Percentiles rank a stretch among this genome's conserved stretches.
Conservation (phyloP, 768 basidiomycete genomes). For the Mycena maculata region DNA sequence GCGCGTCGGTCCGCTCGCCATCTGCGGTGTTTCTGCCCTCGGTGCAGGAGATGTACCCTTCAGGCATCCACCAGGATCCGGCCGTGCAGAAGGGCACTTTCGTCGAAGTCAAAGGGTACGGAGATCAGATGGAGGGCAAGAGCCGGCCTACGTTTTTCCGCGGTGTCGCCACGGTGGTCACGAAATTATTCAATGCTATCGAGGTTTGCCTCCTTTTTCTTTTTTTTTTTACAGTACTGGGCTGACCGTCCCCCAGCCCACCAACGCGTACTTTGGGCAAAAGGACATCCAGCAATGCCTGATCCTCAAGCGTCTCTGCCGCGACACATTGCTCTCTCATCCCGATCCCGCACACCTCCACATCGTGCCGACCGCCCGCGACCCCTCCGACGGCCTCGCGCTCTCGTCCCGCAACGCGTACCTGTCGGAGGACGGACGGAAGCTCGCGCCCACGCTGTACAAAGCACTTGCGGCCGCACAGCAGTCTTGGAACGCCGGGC, state of each 20-base stretch:
- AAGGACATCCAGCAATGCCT: constrained; percentile 98
- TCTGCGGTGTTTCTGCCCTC: constrained; percentile 85
- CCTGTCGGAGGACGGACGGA: constrained; percentile 71
- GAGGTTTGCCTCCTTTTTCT: constrained; percentile 65
- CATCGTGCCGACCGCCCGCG: constrained; percentile 88
- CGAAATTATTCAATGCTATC: constrained; percentile 93
- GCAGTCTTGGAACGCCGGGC: constrained; percentile 63
- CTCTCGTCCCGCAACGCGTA: constrained; percentile 93
- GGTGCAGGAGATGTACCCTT: constrained; percentile 91
- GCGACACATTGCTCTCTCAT: constrained; percentile 84
- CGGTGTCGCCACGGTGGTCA: constrained; percentile 94
- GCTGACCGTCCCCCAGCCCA: constrained; percentile 68
- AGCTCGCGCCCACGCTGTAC: constrained; percentile 75
- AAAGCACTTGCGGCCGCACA: constrained; percentile 73
- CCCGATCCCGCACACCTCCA: constrained; percentile 80
- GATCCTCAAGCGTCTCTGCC: constrained; percentile 79
- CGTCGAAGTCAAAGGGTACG: constrained; percentile 91
- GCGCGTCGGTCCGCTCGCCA: constrained; percentile 52
- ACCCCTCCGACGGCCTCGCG: constrained; percentile 74
- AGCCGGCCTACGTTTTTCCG: constrained; percentile 93
- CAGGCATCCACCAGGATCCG: constrained; percentile 85
- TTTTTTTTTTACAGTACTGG: neutral
- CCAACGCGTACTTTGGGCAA: constrained; percentile 94
- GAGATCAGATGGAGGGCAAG: constrained; percentile 92
- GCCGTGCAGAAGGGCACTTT: constrained; percentile 86